A percentile compares a stretch with the other conserved stretches of the same genome.
These are phyloP conservation scores for Viola pubescens DNA, from an alignment of 441 rosid genomes.

Conservation along the genomic window DNA sequence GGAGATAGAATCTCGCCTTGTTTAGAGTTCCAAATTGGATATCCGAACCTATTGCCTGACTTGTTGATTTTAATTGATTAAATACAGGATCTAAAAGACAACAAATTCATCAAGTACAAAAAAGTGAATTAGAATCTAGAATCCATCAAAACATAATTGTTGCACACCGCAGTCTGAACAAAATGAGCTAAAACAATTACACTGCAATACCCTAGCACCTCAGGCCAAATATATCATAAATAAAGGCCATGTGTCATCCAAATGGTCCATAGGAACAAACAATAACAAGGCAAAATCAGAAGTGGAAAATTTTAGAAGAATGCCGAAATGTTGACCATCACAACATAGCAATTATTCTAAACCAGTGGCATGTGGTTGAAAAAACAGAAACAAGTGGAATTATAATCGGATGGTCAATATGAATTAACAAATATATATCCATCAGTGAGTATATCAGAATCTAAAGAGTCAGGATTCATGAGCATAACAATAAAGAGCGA, in stretches of 20 bases:
- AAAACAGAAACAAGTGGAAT: neutral
- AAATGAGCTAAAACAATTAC: neutral
- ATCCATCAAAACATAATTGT: neutral
- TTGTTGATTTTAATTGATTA: constrained; percentile 45
- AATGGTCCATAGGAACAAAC: neutral
- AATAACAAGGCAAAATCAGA: neutral
- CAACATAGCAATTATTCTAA: neutral
- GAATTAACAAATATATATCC: too few species aligned
- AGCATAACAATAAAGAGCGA: neutral
- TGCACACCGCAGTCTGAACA: neutral
- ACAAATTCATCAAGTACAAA: constrained; percentile 3
- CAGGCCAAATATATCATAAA: neutral
- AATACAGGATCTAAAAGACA: constrained; percentile 38
- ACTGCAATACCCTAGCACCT: neutral
- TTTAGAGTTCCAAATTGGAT: constrained; percentile 38
- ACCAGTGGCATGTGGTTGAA: neutral
- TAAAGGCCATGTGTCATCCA: neutral
- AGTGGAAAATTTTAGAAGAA: neutral
- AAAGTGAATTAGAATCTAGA: neutral
- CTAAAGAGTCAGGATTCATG: too few species aligned
- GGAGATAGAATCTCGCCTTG: constrained; percentile 29
- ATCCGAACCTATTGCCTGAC: constrained; percentile 37
- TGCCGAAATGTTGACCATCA: neutral
- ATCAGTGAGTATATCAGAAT: too few species aligned
- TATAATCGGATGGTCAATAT: too few species aligned